Evolutionary conservation across 257 asterid genomes (phyloP).

Genomic region (Penstemon newberryi): DNA sequence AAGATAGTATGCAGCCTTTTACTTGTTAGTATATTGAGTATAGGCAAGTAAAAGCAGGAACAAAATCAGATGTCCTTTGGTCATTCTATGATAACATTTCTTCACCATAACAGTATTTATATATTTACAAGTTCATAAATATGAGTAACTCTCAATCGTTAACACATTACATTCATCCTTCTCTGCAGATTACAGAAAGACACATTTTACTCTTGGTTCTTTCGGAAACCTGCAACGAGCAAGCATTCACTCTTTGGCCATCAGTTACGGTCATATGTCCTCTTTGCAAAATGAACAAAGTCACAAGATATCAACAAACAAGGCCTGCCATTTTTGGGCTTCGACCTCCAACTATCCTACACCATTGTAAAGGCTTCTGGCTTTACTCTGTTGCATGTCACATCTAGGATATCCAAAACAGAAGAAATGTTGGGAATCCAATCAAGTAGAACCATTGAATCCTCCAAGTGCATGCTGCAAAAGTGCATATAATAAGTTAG

Average conservation of each 20-base stretch:
- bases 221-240: slow-evolving; percentile 61
- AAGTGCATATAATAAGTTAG: slow-evolving; percentile 23
- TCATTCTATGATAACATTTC: too few species aligned
- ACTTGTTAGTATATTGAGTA: too few species aligned
- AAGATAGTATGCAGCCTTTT: too few species aligned
- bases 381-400: slow-evolving; percentile 20
- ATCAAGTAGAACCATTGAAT: slow-evolving; percentile 31
- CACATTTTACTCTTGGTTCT: slow-evolving; percentile 60
- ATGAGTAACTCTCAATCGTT: slow-evolving; percentile 12
- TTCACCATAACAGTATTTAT: neutral
- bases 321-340: slow-evolving; percentile 56
- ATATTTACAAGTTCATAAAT: slow-evolving; percentile 19
- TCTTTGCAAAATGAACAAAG: slow-evolving; percentile 44
- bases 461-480: slow-evolving; percentile 45
- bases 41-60: too few species aligned
- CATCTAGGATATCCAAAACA: slow-evolving; percentile 29
- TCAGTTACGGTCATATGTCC: slow-evolving; percentile 34
- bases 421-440: slow-evolving; percentile 35
- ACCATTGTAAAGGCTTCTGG: slow-evolving; percentile 23
- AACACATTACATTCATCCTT: slow-evolving; percentile 20
- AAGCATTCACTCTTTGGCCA: slow-evolving; percentile 22
- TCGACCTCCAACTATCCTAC: slow-evolving; percentile 41
- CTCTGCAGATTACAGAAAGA: slow-evolving; percentile 68
- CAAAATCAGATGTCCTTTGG: too few species aligned
- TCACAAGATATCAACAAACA: slow-evolving; percentile 26